Percentiles rank a stretch among this genome's conserved stretches.
These are phyloP conservation scores for Colletotrichum trifolii DNA, from an alignment of 2,329 filamentous ascomycete species.

Conservation along the genomic window DNA sequence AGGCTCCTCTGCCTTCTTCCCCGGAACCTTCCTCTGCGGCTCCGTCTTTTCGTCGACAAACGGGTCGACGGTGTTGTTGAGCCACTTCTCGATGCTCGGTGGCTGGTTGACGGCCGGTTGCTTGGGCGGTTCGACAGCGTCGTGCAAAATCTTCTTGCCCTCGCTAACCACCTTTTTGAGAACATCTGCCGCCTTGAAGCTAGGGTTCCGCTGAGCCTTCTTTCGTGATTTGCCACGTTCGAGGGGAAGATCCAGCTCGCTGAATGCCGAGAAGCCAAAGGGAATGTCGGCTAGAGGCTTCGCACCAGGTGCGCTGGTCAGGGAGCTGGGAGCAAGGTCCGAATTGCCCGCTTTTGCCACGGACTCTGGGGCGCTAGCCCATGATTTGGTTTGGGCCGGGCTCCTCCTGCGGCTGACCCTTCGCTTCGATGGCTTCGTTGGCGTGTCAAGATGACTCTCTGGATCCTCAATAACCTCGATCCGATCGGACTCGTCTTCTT, in stretches of 20 bases:
- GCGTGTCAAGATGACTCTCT: slow-evolving; percentile 51
- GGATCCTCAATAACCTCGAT: slow-evolving; percentile 50
- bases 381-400: slow-evolving; percentile 42
- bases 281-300: slow-evolving; percentile 71
- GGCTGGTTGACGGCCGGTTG: slow-evolving; percentile 64
- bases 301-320: slow-evolving; percentile 43
- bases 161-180: slow-evolving; percentile 73
- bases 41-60: slow-evolving; percentile 60
- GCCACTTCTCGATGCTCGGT: slow-evolving; percentile 73
- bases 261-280: slow-evolving; percentile 74
- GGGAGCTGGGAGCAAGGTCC: slow-evolving; percentile 52
- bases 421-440: slow-evolving; percentile 43
- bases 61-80: slow-evolving; percentile 71
- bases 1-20: slow-evolving; percentile 44
- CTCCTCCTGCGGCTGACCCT: slow-evolving; percentile 30
- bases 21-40: slow-evolving; percentile 46
- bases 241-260: slow-evolving; percentile 68
- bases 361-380: slow-evolving; percentile 43
- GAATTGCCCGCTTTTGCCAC: slow-evolving; percentile 41
- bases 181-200: slow-evolving; percentile 70
- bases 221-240: slow-evolving; percentile 52
- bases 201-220: slow-evolving; percentile 64
- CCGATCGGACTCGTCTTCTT: slow-evolving; percentile 39
- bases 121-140: slow-evolving; percentile 66
- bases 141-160: slow-evolving; percentile 73